Base-by-base conservation (phyloP, 306 rosid species). In the Casuarina equisetifolia region DNA sequence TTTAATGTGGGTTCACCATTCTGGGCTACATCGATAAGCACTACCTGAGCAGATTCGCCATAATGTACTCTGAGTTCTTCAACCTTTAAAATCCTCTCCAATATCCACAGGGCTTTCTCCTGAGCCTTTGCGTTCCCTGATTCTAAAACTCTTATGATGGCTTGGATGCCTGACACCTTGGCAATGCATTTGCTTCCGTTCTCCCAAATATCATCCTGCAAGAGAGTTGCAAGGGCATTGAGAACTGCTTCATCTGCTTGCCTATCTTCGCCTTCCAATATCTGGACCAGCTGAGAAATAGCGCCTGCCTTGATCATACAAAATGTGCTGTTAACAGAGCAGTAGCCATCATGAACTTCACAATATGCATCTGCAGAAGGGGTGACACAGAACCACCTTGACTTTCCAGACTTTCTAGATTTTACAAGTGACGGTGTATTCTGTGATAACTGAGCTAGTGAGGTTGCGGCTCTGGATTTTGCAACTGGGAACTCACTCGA, bases 261-360 rank as follows among this genome's bases (percentile, higher is more conserved):
- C 77, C 82, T 80, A 59, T 88, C 97, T 6, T 81, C 59, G 51
- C 93, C 89, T 81, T 87, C 91, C 83, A 94, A 77, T 50, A 90
- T 78, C 78, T 85, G 85, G 77, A 94, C 80, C 64, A 92, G 81
- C 3, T 85, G 90, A 74, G 88, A 54, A 49, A 94, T 72, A 25
- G 98, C 98, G 15, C 82, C 85, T 0, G 96, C 94, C 80, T 94
- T 94, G 43, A 90, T 96, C 78, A 94, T 71, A 82, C 98, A 94
- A 70, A 92, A 89, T 74, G 97, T 89, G 73, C 82, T 85, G 57
- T 89, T 92, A 58, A 86, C 88, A 70, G 55, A 62, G 86, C 98
- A 94, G 69, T 78, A 76, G 49, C 90, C 90, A 52, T 85, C 88
- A 76, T 94, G 97, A 79, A 94, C 92, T 81, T 90, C 93, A 74